Conservation (phyloP, 441 rosid genomes). For the Breynia disticha region DNA sequence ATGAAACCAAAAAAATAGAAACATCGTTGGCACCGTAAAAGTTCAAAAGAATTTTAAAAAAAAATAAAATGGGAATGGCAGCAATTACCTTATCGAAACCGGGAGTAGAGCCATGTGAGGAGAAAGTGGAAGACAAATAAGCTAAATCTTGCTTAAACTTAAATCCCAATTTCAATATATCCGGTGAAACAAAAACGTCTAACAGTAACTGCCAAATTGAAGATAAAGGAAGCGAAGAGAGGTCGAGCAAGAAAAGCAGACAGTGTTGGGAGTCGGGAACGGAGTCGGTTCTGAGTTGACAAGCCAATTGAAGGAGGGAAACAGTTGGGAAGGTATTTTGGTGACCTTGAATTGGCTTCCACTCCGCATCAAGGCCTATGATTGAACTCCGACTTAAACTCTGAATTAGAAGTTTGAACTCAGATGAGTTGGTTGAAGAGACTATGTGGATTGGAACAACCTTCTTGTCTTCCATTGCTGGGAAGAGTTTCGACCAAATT, state of each 20-base stretch:
- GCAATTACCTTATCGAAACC: constrained; percentile 54
- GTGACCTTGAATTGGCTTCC: constrained; percentile 49
- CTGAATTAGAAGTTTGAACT: constrained; percentile 48
- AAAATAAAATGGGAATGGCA: background rate
- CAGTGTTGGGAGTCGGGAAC: constrained; percentile 25
- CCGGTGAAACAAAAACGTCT: constrained; percentile 57
- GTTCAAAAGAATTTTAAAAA: background rate
- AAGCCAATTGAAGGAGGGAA: constrained; percentile 72
- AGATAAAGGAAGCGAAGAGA: constrained; percentile 37
- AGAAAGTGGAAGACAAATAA: constrained; percentile 77
- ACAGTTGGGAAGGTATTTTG: constrained; percentile 50
- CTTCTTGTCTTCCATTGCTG: background rate
- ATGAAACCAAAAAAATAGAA: too few species aligned
- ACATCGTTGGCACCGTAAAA: too few species aligned
- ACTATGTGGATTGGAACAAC: constrained; percentile 35
- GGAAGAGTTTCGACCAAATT: too few species aligned
- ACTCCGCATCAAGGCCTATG: constrained; percentile 75
- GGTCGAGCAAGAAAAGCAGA: constrained; percentile 60
- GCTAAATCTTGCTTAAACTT: constrained; percentile 78
- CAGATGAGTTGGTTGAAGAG: constrained; percentile 47
- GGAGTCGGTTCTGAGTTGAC: constrained; percentile 25
- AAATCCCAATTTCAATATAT: constrained; percentile 72
- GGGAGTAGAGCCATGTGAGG: constrained; percentile 43
- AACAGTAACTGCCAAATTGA: constrained; percentile 51
- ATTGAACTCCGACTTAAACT: constrained; percentile 43